Conservation (phyloP, 805 yeast species). For the Crinitomyces ghanaensis region DNA sequence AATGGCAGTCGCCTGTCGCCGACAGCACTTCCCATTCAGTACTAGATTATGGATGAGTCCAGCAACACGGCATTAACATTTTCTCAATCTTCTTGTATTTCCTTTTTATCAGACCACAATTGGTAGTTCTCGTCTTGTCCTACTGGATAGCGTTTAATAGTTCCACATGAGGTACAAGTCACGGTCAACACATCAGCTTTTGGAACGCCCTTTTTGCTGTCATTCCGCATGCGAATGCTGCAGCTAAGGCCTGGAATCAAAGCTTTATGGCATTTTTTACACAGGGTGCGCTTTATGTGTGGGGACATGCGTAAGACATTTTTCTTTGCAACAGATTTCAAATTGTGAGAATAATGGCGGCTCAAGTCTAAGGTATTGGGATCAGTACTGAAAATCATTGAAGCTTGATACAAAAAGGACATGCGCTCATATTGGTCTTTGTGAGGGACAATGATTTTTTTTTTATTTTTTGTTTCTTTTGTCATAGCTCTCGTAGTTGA, state of each 20-base stretch:
- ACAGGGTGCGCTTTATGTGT: slow-evolving; percentile 48
- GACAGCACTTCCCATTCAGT: too few relatives aligned
- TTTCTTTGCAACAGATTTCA: slow-evolving; percentile 55
- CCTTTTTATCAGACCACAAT: slow-evolving; percentile 24
- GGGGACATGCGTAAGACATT: slow-evolving; percentile 48
- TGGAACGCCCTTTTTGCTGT: slow-evolving; percentile 24
- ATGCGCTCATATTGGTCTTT: slow-evolving; percentile 19
- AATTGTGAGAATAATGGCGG: slow-evolving; percentile 40
- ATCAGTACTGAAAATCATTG: slow-evolving; percentile 16
- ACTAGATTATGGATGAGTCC: too few relatives aligned
- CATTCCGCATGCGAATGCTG: slow-evolving; percentile 31
- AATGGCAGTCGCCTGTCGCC: too few relatives aligned
- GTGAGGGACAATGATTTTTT: slow-evolving; percentile 40
- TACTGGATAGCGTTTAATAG: slow-evolving; percentile 45
- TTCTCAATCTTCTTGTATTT: slow-evolving; percentile 1
- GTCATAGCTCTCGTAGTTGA: slow-evolving; percentile 2
- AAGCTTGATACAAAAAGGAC: slow-evolving; percentile 27
- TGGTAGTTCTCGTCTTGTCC: slow-evolving; percentile 43
- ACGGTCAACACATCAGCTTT: slow-evolving; percentile 38
- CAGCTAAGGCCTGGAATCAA: slow-evolving; percentile 40
- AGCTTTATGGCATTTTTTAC: slow-evolving; percentile 52
- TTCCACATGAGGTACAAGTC: slow-evolving; percentile 47
- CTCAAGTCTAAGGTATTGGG: slow-evolving; percentile 31
- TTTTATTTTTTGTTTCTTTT: slow-evolving; percentile 19
- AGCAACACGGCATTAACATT: too few relatives aligned